Percentiles rank a stretch among this genome's conserved stretches.
These are phyloP conservation scores for Crithidia mellificae DNA, from an alignment of 208 protist species.

Conservation along the genomic window DNA sequence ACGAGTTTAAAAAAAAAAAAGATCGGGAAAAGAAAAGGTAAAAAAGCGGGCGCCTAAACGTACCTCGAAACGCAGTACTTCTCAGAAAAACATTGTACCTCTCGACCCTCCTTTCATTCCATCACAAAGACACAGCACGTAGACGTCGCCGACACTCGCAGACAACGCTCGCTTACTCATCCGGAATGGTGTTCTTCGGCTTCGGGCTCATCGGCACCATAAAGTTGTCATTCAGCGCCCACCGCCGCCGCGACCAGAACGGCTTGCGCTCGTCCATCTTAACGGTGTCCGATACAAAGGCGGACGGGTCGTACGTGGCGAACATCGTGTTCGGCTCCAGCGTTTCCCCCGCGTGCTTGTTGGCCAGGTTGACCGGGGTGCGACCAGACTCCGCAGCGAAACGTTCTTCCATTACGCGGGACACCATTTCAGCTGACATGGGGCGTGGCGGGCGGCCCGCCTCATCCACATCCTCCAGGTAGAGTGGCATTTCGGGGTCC, in stretches of 20 bases:
- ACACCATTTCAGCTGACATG: slow-evolving; percentile 30
- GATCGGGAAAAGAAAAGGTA: too few relatives aligned
- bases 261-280: slow-evolving; percentile 46
- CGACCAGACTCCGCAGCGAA: slow-evolving; percentile 34
- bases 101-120: too few relatives aligned
- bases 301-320: slow-evolving; percentile 72
- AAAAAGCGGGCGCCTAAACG: too few relatives aligned
- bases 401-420: slow-evolving; percentile 59
- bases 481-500: slow-evolving; percentile 87
- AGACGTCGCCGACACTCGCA: not conserved
- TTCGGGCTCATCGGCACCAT: slow-evolving; percentile 82
- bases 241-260: slow-evolving; percentile 83
- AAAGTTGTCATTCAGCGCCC: slow-evolving; percentile 84
- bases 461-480: slow-evolving; percentile 87
- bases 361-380: slow-evolving; percentile 61
- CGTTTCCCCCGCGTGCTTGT: slow-evolving; percentile 62
- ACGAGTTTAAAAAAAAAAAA: too few relatives aligned
- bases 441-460: slow-evolving; percentile 52
- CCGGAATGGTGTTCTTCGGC: slow-evolving; percentile 89
- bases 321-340: slow-evolving; percentile 87
- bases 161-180: slow-evolving; percentile 64
- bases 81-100: too few relatives aligned
- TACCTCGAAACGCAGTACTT: too few relatives aligned
- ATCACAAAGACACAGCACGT: too few relatives aligned
- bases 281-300: slow-evolving; percentile 69